These are phyloP conservation scores for Daedaleopsis sinensis DNA, from an alignment of 768 basidiomycete species.

Conservation along the genomic window DNA sequence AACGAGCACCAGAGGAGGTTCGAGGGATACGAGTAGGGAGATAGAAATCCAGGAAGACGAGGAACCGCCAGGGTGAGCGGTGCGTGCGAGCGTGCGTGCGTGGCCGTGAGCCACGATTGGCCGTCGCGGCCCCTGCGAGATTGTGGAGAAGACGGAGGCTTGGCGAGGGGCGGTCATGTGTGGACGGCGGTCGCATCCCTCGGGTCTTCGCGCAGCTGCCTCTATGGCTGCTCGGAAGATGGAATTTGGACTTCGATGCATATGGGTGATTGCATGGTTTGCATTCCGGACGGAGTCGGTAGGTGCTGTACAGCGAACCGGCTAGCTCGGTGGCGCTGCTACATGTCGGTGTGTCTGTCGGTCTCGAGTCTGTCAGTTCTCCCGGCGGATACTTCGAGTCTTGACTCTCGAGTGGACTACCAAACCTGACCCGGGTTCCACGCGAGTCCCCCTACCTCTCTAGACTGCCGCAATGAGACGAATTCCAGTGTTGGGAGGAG, in stretches of 20 bases:
- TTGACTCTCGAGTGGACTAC: no score
- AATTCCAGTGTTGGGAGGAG: conserved; percentile 4
- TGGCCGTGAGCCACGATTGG: neutral
- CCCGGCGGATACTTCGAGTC: neutral
- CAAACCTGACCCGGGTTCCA: neutral
- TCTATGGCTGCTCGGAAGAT: neutral
- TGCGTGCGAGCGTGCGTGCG: neutral
- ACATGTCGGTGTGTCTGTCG: neutral
- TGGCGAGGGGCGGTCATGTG: conserved; percentile 1
- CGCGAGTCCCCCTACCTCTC: neutral
- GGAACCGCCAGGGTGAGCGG: no score
- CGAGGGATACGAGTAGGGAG: no score
- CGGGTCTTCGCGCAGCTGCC: neutral
- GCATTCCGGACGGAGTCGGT: neutral
- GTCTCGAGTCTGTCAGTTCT: neutral
- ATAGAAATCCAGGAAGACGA: no score
- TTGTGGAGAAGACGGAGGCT: neutral
- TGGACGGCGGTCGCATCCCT: no score
- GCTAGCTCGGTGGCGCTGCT: no score
- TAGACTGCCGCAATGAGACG: neutral
- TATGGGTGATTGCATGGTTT: neutral
- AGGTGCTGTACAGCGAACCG: neutral
- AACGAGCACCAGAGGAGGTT: no score
- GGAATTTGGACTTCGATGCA: neutral
- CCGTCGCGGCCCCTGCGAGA: neutral